A percentile compares a stretch with the other conserved stretches of the same genome.
These are phyloP conservation scores for Trichoderma aggressivum DNA, from an alignment of 2,329 filamentous ascomycete species.

Conservation along the genomic window DNA sequence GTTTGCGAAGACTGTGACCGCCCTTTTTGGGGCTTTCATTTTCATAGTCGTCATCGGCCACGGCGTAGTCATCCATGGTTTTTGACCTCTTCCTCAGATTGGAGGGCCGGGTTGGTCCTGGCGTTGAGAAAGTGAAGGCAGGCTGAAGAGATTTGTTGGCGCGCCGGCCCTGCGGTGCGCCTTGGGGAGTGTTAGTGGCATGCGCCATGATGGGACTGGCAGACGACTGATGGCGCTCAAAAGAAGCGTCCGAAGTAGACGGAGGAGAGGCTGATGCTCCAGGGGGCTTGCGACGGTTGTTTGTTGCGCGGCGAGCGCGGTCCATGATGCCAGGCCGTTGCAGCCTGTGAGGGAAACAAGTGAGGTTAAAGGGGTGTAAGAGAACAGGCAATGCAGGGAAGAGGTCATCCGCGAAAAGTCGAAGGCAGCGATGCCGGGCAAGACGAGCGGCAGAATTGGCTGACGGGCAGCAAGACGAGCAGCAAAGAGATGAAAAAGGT, in stretches of 20 bases:
- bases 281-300: slow-evolving; percentile 32
- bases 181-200: slow-evolving; percentile 29
- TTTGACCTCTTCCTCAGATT: slow-evolving; percentile 43
- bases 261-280: slow-evolving; percentile 35
- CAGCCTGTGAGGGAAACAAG: slow-evolving; percentile 24
- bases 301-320: slow-evolving; percentile 36
- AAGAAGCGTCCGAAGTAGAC: slow-evolving; percentile 32
- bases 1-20: slow-evolving; percentile 56
- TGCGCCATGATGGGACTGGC: slow-evolving; percentile 34
- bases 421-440: neutral
- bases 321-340: slow-evolving; percentile 35
- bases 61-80: slow-evolving; percentile 39
- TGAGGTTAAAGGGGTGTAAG: slow-evolving; percentile 22
- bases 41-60: slow-evolving; percentile 42
- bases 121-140: slow-evolving; percentile 38
- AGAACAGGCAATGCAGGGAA: slow-evolving; percentile 17
- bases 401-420: slow-evolving; percentile 11
- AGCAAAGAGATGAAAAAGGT: neutral
- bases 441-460: neutral
- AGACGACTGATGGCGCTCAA: slow-evolving; percentile 31
- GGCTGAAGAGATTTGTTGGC: slow-evolving; percentile 36
- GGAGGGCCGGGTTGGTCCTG: slow-evolving; percentile 29
- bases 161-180: slow-evolving; percentile 31
- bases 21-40: slow-evolving; percentile 52
- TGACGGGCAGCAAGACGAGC: neutral